phyloP scores from a whole-genome alignment of 441 rosid genomes.

The Gossypium davidsonii region DNA sequence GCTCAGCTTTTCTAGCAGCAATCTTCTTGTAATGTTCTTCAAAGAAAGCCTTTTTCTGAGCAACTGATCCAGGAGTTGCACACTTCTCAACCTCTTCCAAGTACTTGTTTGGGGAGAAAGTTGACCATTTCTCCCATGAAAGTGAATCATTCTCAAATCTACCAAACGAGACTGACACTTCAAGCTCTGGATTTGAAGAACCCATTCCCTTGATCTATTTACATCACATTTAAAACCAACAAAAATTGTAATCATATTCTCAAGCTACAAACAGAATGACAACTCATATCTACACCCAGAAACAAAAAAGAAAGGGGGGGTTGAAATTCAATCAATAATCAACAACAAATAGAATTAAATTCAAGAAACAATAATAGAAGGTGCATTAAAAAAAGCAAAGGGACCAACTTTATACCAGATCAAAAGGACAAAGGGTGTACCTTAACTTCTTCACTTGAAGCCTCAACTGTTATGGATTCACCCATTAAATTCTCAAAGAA shows the following conservation, averaged over 20 bases:
- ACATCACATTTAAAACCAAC: constrained; percentile 26
- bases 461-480: constrained; percentile 40
- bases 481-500: constrained; percentile 35
- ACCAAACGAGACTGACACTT: constrained; percentile 87
- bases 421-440: constrained; percentile 37
- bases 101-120: constrained; percentile 93
- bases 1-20: constrained; percentile 79
- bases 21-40: constrained; percentile 94
- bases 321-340: constrained; percentile 7
- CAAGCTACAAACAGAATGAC: constrained; percentile 26
- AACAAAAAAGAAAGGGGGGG: not conserved
- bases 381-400: constrained; percentile 18
- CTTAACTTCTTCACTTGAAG: constrained; percentile 46
- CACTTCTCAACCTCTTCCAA: constrained; percentile 93
- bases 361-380: constrained; percentile 19
- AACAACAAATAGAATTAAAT: constrained; percentile 14
- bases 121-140: constrained; percentile 94
- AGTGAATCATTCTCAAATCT: constrained; percentile 90
- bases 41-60: constrained; percentile 85
- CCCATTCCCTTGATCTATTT: constrained; percentile 44
- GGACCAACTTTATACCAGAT: constrained; percentile 20
- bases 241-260: constrained; percentile 23
- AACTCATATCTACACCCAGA: constrained; percentile 12
- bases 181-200: constrained; percentile 46
- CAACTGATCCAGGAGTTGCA: constrained; percentile 96